phyloP scores from a whole-genome alignment of 768 basidiomycete genomes.

The Xerocomus potaroensis region DNA sequence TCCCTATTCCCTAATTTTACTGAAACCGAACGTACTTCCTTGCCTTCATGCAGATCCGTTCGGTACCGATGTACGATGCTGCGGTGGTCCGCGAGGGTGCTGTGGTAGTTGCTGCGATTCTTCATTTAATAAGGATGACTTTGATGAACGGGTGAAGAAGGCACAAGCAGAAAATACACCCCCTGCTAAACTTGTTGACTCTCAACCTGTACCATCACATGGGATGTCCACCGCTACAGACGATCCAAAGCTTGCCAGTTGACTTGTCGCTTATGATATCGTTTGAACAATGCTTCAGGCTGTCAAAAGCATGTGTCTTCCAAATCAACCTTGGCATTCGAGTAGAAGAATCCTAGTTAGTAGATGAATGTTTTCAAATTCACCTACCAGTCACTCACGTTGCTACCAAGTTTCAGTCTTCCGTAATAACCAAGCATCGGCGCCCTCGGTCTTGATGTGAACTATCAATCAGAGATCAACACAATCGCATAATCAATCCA shows the following conservation, averaged over 20 bases:
- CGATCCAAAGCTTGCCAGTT: conserved; percentile 2
- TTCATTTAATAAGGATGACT: conserved; percentile 28
- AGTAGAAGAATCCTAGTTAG: no score
- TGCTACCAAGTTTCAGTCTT: no score
- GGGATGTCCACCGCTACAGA: conserved; percentile 14
- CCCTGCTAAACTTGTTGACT: conserved; percentile 8
- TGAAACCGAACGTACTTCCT: neutral
- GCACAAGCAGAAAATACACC: conserved; percentile 17
- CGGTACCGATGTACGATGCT: conserved; percentile 21
- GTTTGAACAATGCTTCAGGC: no score
- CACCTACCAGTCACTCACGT: no score
- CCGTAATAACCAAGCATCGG: no score
- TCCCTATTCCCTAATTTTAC: neutral
- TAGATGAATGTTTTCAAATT: no score
- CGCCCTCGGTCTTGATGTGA: no score
- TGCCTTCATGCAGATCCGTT: conserved; percentile 14
- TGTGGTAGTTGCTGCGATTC: conserved; percentile 26
- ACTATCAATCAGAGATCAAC: no score
- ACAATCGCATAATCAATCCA: no score
- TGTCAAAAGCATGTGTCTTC: no score
- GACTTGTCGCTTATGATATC: no score
- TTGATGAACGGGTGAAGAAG: conserved; percentile 28
- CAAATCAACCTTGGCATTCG: no score
- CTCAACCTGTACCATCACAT: conserved; percentile 21
- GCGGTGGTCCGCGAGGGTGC: conserved; percentile 25